A percentile compares a stretch with the other conserved stretches of the same genome.
These are phyloP conservation scores for Rhodamnia rubescens DNA, from an alignment of 345 rosid genomes.

Conservation along the genomic window DNA sequence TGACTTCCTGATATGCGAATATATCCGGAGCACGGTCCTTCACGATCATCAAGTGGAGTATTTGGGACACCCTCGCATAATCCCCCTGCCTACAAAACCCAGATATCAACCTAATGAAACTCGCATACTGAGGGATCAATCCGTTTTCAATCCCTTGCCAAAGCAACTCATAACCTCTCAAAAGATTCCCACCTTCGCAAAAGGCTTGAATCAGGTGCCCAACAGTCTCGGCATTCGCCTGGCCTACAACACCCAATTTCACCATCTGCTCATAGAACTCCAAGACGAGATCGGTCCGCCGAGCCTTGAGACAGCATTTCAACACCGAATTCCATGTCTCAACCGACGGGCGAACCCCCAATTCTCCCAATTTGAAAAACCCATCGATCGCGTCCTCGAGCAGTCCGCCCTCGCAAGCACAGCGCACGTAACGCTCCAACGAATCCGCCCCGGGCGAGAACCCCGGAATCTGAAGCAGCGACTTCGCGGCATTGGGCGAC, in stretches of 20 bases:
- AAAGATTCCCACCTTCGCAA: slow-evolving; percentile 20
- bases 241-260: slow-evolving; percentile 15
- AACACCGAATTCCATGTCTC: slow-evolving; percentile 46
- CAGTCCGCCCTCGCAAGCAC: slow-evolving; percentile 38
- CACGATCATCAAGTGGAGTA: slow-evolving; percentile 40
- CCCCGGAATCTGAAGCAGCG: slow-evolving; percentile 25
- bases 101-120: slow-evolving; percentile 27
- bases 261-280: slow-evolving; percentile 34
- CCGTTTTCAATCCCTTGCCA: slow-evolving; percentile 33
- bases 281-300: slow-evolving; percentile 37
- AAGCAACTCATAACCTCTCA: slow-evolving; percentile 36
- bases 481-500: slow-evolving; percentile 31
- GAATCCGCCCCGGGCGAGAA: slow-evolving; percentile 23
- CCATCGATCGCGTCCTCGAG: slow-evolving; percentile 36
- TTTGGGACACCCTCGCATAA: slow-evolving; percentile 26
- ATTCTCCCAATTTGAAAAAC: slow-evolving; percentile 17
- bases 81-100: slow-evolving; percentile 16
- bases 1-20: slow-evolving; percentile 31
- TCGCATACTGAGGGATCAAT: slow-evolving; percentile 12
- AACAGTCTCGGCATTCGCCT: slow-evolving; percentile 22
- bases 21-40: slow-evolving; percentile 22
- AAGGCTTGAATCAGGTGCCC: slow-evolving; percentile 34
- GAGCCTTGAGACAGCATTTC: slow-evolving; percentile 21
- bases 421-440: slow-evolving; percentile 32
- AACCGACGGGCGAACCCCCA: slow-evolving; percentile 12